phyloP scores from a whole-genome alignment of 2,329 filamentous ascomycete genomes.

The Neonectria ditissima region DNA sequence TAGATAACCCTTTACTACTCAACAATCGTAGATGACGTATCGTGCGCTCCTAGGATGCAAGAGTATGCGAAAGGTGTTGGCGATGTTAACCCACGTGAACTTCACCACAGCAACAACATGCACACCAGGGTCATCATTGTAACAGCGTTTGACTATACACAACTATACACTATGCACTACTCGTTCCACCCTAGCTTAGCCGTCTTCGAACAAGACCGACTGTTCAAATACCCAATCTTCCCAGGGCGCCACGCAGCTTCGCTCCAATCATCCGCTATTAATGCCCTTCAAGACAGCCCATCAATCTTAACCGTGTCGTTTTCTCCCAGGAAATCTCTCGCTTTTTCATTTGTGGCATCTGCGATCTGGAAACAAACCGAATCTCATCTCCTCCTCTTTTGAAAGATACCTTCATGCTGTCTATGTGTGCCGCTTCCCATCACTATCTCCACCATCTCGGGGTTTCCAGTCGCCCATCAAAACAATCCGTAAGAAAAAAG shows the following conservation, averaged over 20 bases:
- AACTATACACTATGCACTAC: constrained; percentile 22
- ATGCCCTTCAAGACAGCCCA: neutral
- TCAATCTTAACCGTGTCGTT: neutral
- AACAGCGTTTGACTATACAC: neutral
- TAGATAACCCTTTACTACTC: too few species aligned
- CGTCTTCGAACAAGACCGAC: neutral
- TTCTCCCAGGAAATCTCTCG: neutral
- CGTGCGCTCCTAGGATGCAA: too few species aligned
- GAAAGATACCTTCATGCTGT: constrained; percentile 22
- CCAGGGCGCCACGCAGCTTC: neutral
- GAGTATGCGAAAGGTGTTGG: too few species aligned
- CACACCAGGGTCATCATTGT: neutral
- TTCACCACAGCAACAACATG: neutral
- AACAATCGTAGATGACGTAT: too few species aligned
- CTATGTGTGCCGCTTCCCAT: constrained; percentile 31
- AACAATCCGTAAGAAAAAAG: constrained; percentile 30
- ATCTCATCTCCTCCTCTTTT: constrained; percentile 21
- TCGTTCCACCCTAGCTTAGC: neutral
- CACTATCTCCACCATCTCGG: constrained; percentile 20
- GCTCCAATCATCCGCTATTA: neutral
- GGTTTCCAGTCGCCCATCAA: constrained; percentile 31
- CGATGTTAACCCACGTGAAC: neutral
- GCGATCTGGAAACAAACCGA: constrained; percentile 21
- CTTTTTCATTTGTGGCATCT: constrained; percentile 13
- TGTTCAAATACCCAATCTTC: neutral